Evolutionary conservation across 2,329 filamentous ascomycete genomes (phyloP), one percentile per base, ranked within the genome.

Genomic region (Epicoccum sorghinum): DNA sequence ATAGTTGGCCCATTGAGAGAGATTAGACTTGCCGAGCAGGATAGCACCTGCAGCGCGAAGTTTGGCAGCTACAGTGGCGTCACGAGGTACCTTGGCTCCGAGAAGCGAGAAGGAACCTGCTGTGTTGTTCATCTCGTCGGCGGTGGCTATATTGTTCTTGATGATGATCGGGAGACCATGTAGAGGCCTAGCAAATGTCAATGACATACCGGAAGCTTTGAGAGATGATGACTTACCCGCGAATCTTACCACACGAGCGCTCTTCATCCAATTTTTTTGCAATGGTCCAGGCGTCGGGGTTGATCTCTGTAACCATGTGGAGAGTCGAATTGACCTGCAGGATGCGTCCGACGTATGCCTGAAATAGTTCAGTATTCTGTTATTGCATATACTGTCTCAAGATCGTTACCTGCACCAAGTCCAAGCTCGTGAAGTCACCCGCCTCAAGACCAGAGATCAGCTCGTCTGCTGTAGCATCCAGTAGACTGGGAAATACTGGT

Each of bases 61-160:
- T 64, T 86, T 88, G 10, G 77, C 74, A 3, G 80, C 85, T 2
- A 89, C 75, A 0, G 83, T 85, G 9, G 83, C 80, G 61, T 89
- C 87, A 22, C 74, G 68, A 7, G 80, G 78, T 0, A 85, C 79
- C 58, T 79, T 82, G 7, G 86, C 81, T 0, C 86, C 85, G 0
- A 86, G 64, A 0, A 90, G 77, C 1, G 85, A 82, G 57, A 81
- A 87, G 0, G 87, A 90, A 3, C 87, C 87, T 3, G 86, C 78
- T 1, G 83, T 86, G 58, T 84, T 88, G 64, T 85, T 81, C 84
- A 88, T 86, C 54, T 77, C 69, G 65, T 89, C 86, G 2, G 73
- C 68, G 0, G 86, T 89, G 12, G 82, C 86, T 43, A 89, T 87
- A 65, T 86, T 88, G 72, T 87, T 83, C 69, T 89, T 89, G 73